Evolutionary conservation across 2,329 filamentous ascomycete genomes (phyloP), one percentile per base, ranked within the genome.

Genomic region (Epichloe baconii): DNA sequence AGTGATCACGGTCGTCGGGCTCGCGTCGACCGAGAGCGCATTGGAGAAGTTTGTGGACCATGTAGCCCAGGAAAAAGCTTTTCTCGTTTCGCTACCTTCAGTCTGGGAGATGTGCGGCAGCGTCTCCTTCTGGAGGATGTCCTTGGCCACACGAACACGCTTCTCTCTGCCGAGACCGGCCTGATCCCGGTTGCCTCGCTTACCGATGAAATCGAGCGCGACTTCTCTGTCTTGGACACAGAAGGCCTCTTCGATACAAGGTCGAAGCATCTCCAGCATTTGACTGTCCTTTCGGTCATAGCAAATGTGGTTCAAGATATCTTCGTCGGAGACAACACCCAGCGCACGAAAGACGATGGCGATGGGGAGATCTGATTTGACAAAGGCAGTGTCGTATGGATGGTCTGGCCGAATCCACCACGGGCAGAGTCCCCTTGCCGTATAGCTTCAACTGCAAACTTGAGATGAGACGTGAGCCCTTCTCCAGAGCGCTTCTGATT

Each of bases 21-120:
- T 97, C 93, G 55, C 89, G 85, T 55, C 93, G 85, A 48, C 93
- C 94, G 46, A 98, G 78, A 50, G 90, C 88, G 65, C 90, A 95
- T 68, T 96, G 91, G 23, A 97, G 76, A 60, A 98, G 78, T 65
- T 93, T 86, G 69, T 98, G 91, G 45, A 97, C 88, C 91, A 98
- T 98, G 70, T 98, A 98, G 21, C 94, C 93, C 47, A 98, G 74
- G 77, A 97, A 98, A 95, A 98, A 2, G 94, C 93, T 66, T 98
- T 98, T 53, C 88, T 78, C 1, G 91, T 97, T 66, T 97, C 91
- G 59, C 88, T 94, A 31, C 93, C 93, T 68, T 96, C 89, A 54
- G 80, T 83, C 66, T 98, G 93, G 1, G 91, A 96, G 55, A 98
- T 97, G 63, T 98, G 93, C 23, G 93, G 94, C 45, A 98, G 72